Percentiles rank a stretch among this genome's conserved stretches.
These are phyloP conservation scores for Cavenderia fasciculata DNA, from an alignment of 78 protist species.

Conservation along the genomic window DNA sequence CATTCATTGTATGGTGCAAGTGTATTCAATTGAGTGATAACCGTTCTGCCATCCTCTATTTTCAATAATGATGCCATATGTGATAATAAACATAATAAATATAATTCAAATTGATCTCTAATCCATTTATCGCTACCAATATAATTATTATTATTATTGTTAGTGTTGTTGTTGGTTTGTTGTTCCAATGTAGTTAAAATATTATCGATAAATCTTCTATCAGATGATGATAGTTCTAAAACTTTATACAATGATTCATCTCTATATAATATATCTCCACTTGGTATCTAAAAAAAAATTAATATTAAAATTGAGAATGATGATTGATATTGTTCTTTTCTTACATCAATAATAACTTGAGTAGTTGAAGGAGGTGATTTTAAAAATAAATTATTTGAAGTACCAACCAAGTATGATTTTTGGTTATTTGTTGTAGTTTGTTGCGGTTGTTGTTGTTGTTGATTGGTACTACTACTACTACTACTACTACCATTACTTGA, in stretches of 20 bases:
- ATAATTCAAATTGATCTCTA: conserved; percentile 41
- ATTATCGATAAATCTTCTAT: conserved; percentile 57
- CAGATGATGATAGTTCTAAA: conserved; percentile 29
- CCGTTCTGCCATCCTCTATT: conserved; percentile 30
- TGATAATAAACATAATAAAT: conserved; percentile 14
- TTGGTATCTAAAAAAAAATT: conserved; percentile 17
- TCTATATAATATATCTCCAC: conserved; percentile 31
- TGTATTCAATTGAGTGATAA: conserved; percentile 15
- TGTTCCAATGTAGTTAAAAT: conserved; percentile 10
- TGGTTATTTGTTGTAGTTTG: background rate
- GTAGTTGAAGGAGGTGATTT: conserved; percentile 42
- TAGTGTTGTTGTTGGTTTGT: background rate
- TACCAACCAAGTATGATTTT: conserved; percentile 36
- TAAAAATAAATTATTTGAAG: conserved; percentile 36
- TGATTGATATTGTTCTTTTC: background rate
- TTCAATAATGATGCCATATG: background rate
- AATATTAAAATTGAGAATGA: background rate
- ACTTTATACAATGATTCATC: conserved; percentile 52
- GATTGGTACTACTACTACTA: background rate
- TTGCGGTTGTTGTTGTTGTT: background rate
- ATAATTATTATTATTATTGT: background rate
- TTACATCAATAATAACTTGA: conserved; percentile 52
- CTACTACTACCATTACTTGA: too few relatives aligned
- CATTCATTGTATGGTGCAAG: conserved; percentile 15
- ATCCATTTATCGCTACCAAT: conserved; percentile 56